Base-by-base conservation (phyloP, 2,329 filamentous ascomycete species). In the Exophiala viscosa region DNA sequence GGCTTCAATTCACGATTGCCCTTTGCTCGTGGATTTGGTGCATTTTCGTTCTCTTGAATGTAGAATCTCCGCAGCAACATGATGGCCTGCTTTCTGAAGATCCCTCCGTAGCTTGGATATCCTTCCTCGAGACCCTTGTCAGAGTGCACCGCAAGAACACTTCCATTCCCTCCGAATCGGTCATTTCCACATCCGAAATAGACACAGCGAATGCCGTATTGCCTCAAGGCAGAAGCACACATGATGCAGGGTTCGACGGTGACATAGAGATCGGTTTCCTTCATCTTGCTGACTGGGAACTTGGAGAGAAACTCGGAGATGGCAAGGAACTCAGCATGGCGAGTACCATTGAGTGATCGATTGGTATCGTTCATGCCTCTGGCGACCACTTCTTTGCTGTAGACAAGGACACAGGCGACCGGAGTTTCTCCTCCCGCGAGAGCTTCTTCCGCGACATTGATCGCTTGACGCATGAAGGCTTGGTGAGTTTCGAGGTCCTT, bases 211-310 rank as follows among this genome's bases (percentile, higher is more conserved):
- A 99, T 90, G 11, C 84, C 82, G 60, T 95, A 86, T 70, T 99
- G 95, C 46, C 90, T 84, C 45, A 99, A 79, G 48, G 95, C 83
- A 5, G 90, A 95, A 10, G 93, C 93, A 68, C 93, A 99, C 93
- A 99, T 99, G 73, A 99, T 90, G 70, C 93, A 99, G 3, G 93
- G 93, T 72, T 99, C 95, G 48, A 99, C 92, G 0, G 93, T 99
- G 44, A 99, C 93, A 70, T 99, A 99, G 46, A 99, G 82, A 65
- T 87, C 84, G 8, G 84, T 87, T 59, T 91, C 82, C 35, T 76
- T 76, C 61, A 97, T 77, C 58, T 92, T 81, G 10, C 78, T 79
- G 32, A 82, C 79, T 48, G 86, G 79, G 60, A 93, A 80, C 47
- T 77, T 78, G 17, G 79, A 73, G 41, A 88, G 74, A 60, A 87